Base-by-base conservation (phyloP, 768 basidiomycete genomes). In the Exidia glandulosa region DNA sequence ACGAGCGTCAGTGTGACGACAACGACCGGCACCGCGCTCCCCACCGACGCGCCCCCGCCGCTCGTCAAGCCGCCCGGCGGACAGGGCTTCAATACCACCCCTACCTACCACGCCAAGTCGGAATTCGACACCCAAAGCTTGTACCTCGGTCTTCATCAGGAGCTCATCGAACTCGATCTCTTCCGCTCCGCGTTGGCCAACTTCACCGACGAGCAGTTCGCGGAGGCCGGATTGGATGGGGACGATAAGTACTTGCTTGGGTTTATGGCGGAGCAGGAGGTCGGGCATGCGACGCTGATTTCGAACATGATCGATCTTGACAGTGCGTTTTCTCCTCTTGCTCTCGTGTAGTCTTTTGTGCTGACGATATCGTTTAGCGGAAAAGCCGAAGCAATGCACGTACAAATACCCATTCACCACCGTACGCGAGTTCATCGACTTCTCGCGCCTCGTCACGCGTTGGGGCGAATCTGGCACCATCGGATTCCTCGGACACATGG, bases 231-330 rank as follows among this genome's bases (percentile, higher is more conserved):
- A 0, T 64, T 87, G 48, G 74, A 68, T 54, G 77, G 77, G 3
- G 80, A 79, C 27, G 82, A 85, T 62, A 74, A 77, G 27, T 78
- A 69, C 67, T 69, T 85, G 32, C 79, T 86, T 58, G 70, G 82
- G 65, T 83, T 77, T 69, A 85, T 85, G 82, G 84, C 77, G 14
- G 74, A 81, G 56, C 82, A 85, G 64, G 83, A 86, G 70, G 74
- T 81, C 32, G 84, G 83, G 1, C 86, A 88, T 67, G 80, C 83
- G 5, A 72, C 69, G 10, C 68, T 83, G 57, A 61, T 87, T 30
- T 69, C 74, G 59, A 81, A 82, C 71, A 79, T 84, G 34, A 71
- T 82, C 19, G 74, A 75, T 48, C 72, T 65, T 23, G 62, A 54
- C 25, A 29, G 75, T 72, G 50, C 61, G 66, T 66, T 30, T 62